Evolutionary conservation across 495 filamentous ascomycete genomes (phyloP).

Genomic region (Penicillium samsonianum): DNA sequence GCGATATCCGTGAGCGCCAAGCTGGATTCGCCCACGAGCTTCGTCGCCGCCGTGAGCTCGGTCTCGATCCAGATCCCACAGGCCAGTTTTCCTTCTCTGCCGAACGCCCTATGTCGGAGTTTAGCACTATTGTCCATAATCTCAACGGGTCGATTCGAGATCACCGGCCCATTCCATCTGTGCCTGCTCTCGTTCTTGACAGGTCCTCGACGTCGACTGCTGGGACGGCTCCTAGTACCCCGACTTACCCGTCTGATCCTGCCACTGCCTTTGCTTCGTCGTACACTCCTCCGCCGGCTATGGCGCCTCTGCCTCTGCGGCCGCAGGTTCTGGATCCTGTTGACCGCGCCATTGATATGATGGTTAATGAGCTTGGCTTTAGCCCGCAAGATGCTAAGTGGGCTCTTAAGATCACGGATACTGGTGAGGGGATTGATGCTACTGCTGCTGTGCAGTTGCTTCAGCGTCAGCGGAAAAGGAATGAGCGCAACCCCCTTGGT

Average conservation of each 20-base stretch:
- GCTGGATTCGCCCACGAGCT: conserved; percentile 36
- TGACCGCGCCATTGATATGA: conserved; percentile 48
- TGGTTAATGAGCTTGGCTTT: conserved; percentile 53
- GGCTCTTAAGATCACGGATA: conserved; percentile 55
- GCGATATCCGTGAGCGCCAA: conserved; percentile 38
- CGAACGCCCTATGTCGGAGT: conserved; percentile 52
- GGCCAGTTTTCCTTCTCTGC: conserved; percentile 35
- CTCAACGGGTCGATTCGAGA: conserved; percentile 25
- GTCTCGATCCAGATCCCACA: conserved; percentile 30
- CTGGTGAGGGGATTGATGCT: conserved; percentile 52
- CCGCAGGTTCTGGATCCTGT: conserved; percentile 55
- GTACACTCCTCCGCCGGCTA: conserved; percentile 2
- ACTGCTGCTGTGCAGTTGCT: conserved; percentile 47
- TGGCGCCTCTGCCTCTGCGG: conserved; percentile 21
- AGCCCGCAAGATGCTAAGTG: conserved; percentile 49
- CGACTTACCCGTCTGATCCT: conserved; percentile 4
- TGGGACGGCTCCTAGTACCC: conserved; percentile 17
- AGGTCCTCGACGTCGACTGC: conserved; percentile 19
- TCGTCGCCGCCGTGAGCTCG: conserved; percentile 19
- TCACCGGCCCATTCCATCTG: conserved; percentile 18
- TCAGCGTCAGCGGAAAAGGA: conserved; percentile 43
- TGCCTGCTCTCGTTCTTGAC: conserved; percentile 17
- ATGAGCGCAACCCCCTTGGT: conserved; percentile 21
- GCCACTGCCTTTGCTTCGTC: neutral
- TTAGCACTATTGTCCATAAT: conserved; percentile 38